Percentiles rank a stretch among this genome's conserved stretches.
These are phyloP conservation scores for Warburgia ugandensis DNA, from an alignment of 164 flowering plant genomes.

Conservation along the genomic window DNA sequence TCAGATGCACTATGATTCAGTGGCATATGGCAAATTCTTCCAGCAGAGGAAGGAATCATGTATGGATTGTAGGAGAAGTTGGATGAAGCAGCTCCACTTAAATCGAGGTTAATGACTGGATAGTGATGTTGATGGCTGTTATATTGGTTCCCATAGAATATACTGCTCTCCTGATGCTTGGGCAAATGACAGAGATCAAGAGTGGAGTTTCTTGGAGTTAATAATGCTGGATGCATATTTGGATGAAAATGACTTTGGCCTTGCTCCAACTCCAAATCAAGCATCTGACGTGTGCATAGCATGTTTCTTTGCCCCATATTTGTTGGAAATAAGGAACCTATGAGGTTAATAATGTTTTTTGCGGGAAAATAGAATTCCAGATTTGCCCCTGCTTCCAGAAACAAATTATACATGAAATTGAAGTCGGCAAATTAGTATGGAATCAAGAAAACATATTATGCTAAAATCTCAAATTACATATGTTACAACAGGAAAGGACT, in stretches of 20 bases:
- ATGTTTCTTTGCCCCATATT: constrained; percentile 60
- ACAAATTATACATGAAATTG: too few species aligned
- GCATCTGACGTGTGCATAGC: constrained; percentile 35
- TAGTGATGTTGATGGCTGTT: constrained; percentile 37
- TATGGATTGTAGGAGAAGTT: constrained; percentile 34
- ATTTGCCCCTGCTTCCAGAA: too few species aligned
- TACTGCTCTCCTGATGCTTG: constrained; percentile 34
- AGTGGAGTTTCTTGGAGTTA: constrained; percentile 35
- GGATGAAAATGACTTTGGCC: constrained; percentile 30
- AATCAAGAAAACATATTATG: too few species aligned
- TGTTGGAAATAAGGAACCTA: too few species aligned
- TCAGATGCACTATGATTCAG: constrained; percentile 34
- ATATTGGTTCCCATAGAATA: constrained; percentile 48
- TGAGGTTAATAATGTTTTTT: too few species aligned
- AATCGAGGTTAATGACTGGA: constrained; percentile 31
- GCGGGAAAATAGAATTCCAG: too few species aligned
- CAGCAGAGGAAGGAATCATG: constrained; percentile 35
- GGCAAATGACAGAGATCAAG: constrained; percentile 32
- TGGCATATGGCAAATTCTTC: constrained; percentile 28
- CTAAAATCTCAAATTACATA: neutral
- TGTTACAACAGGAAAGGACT: too few species aligned
- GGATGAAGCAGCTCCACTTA: constrained; percentile 27
- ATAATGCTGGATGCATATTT: constrained; percentile 28
- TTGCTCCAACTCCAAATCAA: constrained; percentile 43
- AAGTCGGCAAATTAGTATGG: too few species aligned